Base-by-base conservation (phyloP, 73 alveolate species). In the Blepharisma stoltei region DNA sequence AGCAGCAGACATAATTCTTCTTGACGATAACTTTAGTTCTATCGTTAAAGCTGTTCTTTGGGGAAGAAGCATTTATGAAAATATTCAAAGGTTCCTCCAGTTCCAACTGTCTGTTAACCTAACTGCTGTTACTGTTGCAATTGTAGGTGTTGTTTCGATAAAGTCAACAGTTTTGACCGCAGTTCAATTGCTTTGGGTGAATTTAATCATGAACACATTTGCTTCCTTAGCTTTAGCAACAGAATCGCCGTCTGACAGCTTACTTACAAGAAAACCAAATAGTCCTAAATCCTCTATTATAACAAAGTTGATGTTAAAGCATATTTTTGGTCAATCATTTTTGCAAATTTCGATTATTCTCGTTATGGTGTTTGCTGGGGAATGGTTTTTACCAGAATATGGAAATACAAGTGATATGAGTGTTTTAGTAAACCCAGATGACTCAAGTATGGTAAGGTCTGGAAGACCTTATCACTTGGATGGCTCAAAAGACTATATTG, bases 1-100 rank as follows among this genome's bases (percentile, higher is more conserved):
- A 25, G 98, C 99, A 32, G 92, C 98, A 43, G 99, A 92, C 75
- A 95, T 96, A 82, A 90, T 97, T 67, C 71, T 97, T 50, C 85
- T 95, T 76, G 99, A 97, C 78, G 99, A 97, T 83, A 97, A 97
- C 84, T 95, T 95, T 76, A 82, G 92, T 49, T 90, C 99, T 11
- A 95, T 95, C 81, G 98, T 95, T 18, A 81, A 80, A 43, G 99
- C 98, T 6, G 79, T 81, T 71, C 80, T 86, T 78, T 91, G 96
- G 91, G 98, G 98, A 44, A 86, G 98, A 83, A 88, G 89, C 78
- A 86, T 93, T 60, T 91, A 93, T 81, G 97, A 94, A 65, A 88
- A 86, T 84, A 90, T 93, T 41, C 81, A 96, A 83, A 87, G 83
- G 78, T 90, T 94, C 81, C 70, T 96, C 11, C 91, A 94, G 87